These are phyloP conservation scores for Populus nigra DNA, from an alignment of 345 rosid genomes.

Conservation along the genomic window DNA sequence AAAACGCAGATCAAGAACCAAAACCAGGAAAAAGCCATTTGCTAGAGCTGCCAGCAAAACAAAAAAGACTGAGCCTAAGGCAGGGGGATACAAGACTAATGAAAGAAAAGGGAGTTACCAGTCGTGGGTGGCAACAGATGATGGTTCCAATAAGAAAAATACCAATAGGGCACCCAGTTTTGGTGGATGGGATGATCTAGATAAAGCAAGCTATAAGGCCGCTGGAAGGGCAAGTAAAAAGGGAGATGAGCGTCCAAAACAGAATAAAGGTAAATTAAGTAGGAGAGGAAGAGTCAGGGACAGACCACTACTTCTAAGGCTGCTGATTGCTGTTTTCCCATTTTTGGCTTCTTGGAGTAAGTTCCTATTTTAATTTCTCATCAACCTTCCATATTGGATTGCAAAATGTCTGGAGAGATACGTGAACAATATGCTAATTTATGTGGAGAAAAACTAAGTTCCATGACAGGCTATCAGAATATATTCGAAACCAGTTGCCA, in stretches of 20 bases:
- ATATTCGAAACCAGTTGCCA: too few species aligned
- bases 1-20: slow-evolving; percentile 28
- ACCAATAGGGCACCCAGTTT: slow-evolving; percentile 21
- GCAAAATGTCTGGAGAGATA: too few species aligned
- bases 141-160: slow-evolving; percentile 21
- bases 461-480: too few species aligned
- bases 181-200: slow-evolving; percentile 94
- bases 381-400: too few species aligned
- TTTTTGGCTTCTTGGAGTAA: slow-evolving; percentile 70
- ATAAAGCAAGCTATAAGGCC: slow-evolving; percentile 23
- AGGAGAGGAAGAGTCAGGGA: slow-evolving; percentile 61
- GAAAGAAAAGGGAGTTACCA: slow-evolving; percentile 44
- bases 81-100: slow-evolving; percentile 20
- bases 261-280: slow-evolving; percentile 39
- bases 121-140: slow-evolving; percentile 57
- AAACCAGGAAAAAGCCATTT: slow-evolving; percentile 42
- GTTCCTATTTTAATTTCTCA: slow-evolving; percentile 47
- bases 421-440: too few species aligned
- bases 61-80: slow-evolving; percentile 22
- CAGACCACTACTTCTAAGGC: slow-evolving; percentile 57
- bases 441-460: too few species aligned
- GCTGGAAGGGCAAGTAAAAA: slow-evolving; percentile 10
- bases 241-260: slow-evolving; percentile 26
- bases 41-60: slow-evolving; percentile 26
- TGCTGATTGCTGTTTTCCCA: slow-evolving; percentile 69